Base-by-base conservation (phyloP, 345 rosid species). In the Syzygium oleosum region DNA sequence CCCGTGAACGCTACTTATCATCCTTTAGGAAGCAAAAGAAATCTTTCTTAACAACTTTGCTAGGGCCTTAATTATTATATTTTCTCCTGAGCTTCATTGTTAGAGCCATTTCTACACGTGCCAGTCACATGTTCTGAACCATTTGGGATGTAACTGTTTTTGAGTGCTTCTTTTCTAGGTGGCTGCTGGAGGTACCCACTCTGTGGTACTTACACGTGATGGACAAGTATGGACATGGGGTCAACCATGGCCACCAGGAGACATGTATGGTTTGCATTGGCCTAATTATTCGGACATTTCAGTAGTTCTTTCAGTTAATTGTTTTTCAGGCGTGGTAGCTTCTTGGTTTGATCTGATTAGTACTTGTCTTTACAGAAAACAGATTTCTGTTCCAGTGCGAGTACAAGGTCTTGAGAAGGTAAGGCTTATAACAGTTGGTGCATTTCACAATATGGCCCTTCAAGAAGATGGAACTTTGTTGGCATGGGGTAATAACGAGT, bases 211-310 rank as follows among this genome's bases (percentile, higher is more conserved):
- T 86, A 98, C 99, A 14, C 90, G 90, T 21, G 99, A 98, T 79
- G 99, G 99, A 29, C 91, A 93, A 86, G 99, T 98, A 25, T 98
- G 99, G 99, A 94, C 96, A 85, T 98, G 99, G 99, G 99, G 99
- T 91, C 99, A 97, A 86, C 99, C 99, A 49, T 98, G 99, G 99
- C 99, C 99, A 90, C 99, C 99, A 17, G 99, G 99, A 78, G 99
- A 98, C 98, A 98, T 97, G 99, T 98, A 94, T 61, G 51, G 84
- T 87, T 83, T 83, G 55, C 68, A 80, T 85, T 52, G 46, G 25
- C 88, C 85, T 73, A 38, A 53, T 68, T 31, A 79, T 83, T 83
- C 77, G 27, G 68, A 14, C 41, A 58, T 73, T 43, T 38, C 23
- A 85, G 87, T 85, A 79, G 61, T 56, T 59, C 55, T 77, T 41